phyloP scores from a whole-genome alignment of 2,329 filamentous ascomycete genomes.

The Calonectria pteridis region DNA sequence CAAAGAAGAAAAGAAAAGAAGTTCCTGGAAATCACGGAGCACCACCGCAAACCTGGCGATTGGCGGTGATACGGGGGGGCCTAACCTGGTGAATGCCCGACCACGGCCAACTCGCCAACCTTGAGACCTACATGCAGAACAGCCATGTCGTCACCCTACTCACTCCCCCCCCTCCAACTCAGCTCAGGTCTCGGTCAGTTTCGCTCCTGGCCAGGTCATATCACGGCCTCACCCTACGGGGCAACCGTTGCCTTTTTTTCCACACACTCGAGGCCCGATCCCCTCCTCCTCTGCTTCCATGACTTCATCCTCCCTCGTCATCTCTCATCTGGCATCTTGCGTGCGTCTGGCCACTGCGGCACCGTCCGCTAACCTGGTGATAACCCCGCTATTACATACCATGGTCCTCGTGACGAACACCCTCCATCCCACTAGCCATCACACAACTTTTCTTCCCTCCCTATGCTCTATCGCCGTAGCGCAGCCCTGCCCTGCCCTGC shows the following conservation, averaged over 20 bases:
- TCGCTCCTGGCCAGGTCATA: slow-evolving; percentile 9
- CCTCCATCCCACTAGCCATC: slow-evolving; percentile 30
- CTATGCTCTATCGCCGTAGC: not conserved
- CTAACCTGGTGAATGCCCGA: slow-evolving; percentile 9
- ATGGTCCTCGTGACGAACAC: slow-evolving; percentile 40
- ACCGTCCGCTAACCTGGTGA: slow-evolving; percentile 28
- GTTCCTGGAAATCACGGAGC: not conserved
- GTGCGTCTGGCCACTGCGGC: not conserved
- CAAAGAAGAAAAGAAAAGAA: not conserved
- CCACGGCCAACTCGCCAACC: not conserved
- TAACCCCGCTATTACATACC: slow-evolving; percentile 34
- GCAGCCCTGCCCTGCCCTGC: slow-evolving; percentile 27
- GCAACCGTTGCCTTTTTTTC: not conserved
- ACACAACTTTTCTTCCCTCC: slow-evolving; percentile 19
- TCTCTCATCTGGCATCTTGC: slow-evolving; percentile 17
- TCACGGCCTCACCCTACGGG: not conserved
- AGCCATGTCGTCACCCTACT: slow-evolving; percentile 6
- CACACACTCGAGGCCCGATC: not conserved
- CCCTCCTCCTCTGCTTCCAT: slow-evolving; percentile 25
- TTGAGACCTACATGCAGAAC: slow-evolving; percentile 14
- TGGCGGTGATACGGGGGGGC: not conserved
- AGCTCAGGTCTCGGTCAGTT: slow-evolving; percentile 8
- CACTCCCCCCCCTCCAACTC: not conserved
- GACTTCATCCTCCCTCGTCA: slow-evolving; percentile 31
- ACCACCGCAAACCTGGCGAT: not conserved